These are phyloP conservation scores for Cladosporium sphaerospermum DNA, from an alignment of 2,329 filamentous ascomycete species.

Conservation along the genomic window DNA sequence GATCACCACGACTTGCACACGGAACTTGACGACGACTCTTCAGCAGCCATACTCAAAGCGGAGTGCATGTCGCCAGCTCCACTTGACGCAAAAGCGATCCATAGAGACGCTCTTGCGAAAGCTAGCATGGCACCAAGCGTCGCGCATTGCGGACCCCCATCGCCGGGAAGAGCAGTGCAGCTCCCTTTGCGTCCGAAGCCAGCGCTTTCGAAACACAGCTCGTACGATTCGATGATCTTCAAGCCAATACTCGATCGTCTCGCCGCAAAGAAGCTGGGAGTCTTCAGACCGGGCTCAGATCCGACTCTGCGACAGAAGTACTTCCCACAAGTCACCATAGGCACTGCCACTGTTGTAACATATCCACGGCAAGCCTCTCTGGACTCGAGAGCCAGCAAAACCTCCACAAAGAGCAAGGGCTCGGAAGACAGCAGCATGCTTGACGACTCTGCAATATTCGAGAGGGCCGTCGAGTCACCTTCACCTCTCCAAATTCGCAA, in stretches of 20 bases:
- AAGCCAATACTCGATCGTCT: slow-evolving; percentile 3
- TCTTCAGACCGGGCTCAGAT: slow-evolving; percentile 1
- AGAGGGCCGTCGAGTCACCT: background rate
- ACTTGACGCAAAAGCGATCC: too few relatives aligned
- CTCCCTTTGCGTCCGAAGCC: slow-evolving; percentile 3
- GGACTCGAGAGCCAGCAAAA: background rate
- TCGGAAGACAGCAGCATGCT: background rate
- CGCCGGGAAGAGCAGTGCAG: background rate
- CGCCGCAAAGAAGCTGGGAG: background rate
- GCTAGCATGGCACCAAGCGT: background rate
- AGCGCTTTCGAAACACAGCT: background rate
- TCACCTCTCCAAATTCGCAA: slow-evolving; percentile 5
- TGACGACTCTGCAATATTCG: background rate
- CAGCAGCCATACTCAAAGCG: too few relatives aligned
- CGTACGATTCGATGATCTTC: background rate
- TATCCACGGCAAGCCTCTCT: background rate
- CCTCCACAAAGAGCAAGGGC: background rate
- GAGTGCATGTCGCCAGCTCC: too few relatives aligned
- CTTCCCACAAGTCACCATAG: background rate
- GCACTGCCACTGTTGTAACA: background rate
- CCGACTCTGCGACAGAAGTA: background rate
- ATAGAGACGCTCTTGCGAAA: too few relatives aligned
- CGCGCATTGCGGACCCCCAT: background rate
- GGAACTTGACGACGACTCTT: too few relatives aligned
- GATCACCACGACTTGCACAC: too few relatives aligned